Percentiles rank a stretch among this genome's conserved stretches.
Conservation (phyloP, 2,329 filamentous ascomycete genomes). For the Exophiala aquamarina region DNA sequence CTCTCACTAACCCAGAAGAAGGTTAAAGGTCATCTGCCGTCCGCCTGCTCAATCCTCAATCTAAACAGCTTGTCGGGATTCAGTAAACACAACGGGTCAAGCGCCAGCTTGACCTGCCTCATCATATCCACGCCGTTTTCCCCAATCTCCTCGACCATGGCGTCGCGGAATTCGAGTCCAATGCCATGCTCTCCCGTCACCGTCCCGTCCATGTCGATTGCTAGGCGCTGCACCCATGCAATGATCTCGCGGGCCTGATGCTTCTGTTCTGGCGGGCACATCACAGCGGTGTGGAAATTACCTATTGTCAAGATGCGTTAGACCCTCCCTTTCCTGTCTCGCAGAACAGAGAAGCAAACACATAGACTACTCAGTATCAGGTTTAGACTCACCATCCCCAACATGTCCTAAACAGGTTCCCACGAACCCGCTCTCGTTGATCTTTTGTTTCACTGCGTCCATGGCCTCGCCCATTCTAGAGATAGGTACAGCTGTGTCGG, state of each 20-base stretch:
- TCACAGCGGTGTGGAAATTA: conserved; percentile 37
- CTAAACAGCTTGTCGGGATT: conserved; percentile 27
- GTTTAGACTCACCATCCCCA: conserved; percentile 21
- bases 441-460: conserved; percentile 11
- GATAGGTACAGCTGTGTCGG: conserved; percentile 75
- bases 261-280: conserved; percentile 31
- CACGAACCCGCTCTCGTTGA: conserved; percentile 28
- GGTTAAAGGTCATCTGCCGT: background rate
- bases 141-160: conserved; percentile 25
- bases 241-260: conserved; percentile 30
- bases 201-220: conserved; percentile 28
- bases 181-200: conserved; percentile 29
- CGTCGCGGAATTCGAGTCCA: conserved; percentile 24
- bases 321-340: too few species aligned
- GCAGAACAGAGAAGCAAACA: too few species aligned
- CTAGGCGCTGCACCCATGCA: conserved; percentile 14
- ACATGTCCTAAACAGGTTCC: conserved; percentile 30
- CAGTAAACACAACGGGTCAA: conserved; percentile 26
- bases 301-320: conserved; percentile 15
- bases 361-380: too few species aligned
- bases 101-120: conserved; percentile 25
- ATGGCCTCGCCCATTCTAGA: conserved; percentile 16
- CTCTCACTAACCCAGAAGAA: too few species aligned
- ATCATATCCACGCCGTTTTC: conserved; percentile 23
- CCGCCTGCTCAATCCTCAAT: conserved; percentile 9